Conservation (phyloP, 108 stramenopile genomes). For the Pseudonitzschia pungens region DNA sequence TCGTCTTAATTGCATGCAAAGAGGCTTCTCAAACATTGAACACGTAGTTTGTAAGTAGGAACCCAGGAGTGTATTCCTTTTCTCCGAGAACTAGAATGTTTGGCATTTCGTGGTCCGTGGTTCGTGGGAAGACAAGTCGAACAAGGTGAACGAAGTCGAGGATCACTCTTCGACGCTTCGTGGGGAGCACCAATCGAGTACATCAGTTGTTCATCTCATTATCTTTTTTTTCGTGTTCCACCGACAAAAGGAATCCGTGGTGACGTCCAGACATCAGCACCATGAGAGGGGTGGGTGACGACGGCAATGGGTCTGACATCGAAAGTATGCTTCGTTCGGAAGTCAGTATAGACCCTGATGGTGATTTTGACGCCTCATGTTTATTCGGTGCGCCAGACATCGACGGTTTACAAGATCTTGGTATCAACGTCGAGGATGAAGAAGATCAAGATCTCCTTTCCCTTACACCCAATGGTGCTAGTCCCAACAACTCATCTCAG, state of each 20-base stretch:
- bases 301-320: background rate
- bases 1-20: too few relatives aligned
- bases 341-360: background rate
- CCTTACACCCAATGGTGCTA: background rate
- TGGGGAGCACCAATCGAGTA: too few relatives aligned
- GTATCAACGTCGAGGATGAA: background rate
- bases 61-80: too few relatives aligned
- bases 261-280: background rate
- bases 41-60: too few relatives aligned
- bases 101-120: too few relatives aligned
- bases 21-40: too few relatives aligned
- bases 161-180: too few relatives aligned
- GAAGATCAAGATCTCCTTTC: background rate
- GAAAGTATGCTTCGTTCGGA: background rate
- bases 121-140: too few relatives aligned
- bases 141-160: too few relatives aligned
- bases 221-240: too few relatives aligned
- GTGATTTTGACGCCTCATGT: background rate
- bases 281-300: background rate
- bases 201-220: too few relatives aligned
- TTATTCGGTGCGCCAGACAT: background rate
- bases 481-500: background rate
- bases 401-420: background rate
- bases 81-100: too few relatives aligned
- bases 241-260: background rate